phyloP scores from a whole-genome alignment of 441 rosid genomes.

The Omphalea diandra region DNA sequence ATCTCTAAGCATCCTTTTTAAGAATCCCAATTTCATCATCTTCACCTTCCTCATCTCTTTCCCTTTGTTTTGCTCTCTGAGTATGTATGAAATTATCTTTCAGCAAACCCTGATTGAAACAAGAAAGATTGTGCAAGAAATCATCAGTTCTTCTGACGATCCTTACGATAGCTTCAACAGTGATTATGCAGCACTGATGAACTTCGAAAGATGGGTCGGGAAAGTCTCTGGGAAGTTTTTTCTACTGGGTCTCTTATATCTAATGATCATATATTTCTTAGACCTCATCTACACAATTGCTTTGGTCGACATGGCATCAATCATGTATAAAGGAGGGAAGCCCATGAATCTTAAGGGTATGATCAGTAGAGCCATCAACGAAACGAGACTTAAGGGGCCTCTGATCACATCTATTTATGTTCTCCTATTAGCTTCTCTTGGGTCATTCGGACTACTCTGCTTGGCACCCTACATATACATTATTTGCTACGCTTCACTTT shows the following conservation, averaged over 20 bases:
- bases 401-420: constrained; percentile 27
- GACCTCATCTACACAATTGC: constrained; percentile 12
- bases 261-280: background rate
- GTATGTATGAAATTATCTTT: constrained; percentile 14
- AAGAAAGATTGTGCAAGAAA: background rate
- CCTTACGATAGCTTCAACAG: background rate
- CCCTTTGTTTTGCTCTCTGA: constrained; percentile 21
- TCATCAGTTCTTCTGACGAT: background rate
- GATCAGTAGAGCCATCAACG: constrained; percentile 10
- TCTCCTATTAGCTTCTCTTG: constrained; percentile 19
- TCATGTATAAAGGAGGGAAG: background rate
- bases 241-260: background rate
- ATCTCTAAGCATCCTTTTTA: constrained; percentile 13
- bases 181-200: background rate
- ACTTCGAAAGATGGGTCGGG: background rate
- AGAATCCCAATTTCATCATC: constrained; percentile 20
- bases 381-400: constrained; percentile 26
- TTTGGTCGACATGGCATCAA: background rate
- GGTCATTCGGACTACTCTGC: constrained; percentile 9
- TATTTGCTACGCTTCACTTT: background rate
- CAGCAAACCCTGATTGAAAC: too few relatives aligned
- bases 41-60: constrained; percentile 14
- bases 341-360: constrained; percentile 17
- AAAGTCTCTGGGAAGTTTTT: background rate
- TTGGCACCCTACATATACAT: background rate